Evolutionary conservation across 805 yeast species (phyloP).

Genomic region (Candida germanica): DNA sequence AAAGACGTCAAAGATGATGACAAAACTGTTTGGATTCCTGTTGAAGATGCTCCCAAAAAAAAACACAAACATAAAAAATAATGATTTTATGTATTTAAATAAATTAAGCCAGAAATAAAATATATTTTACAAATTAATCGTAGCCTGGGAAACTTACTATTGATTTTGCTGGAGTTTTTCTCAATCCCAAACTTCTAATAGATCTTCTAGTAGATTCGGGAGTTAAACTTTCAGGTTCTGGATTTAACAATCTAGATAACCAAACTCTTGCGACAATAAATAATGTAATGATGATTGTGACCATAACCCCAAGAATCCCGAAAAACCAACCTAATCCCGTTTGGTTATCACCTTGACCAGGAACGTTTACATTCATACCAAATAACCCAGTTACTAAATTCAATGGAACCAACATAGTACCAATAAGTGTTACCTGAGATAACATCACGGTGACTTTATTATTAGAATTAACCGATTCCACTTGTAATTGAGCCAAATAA

Average conservation of each 20-base stretch:
- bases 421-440: conserved; percentile 84
- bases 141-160: conserved; percentile 17
- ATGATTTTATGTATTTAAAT: neutral
- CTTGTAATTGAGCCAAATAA: conserved; percentile 90
- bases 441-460: conserved; percentile 82
- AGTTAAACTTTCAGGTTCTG: conserved; percentile 7
- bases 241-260: conserved; percentile 17
- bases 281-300: conserved; percentile 15
- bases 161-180: conserved; percentile 34
- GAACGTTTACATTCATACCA: conserved; percentile 92
- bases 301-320: conserved; percentile 30
- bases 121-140: conserved; percentile 1
- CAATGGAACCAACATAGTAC: conserved; percentile 87
- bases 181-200: conserved; percentile 25
- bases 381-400: conserved; percentile 87
- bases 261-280: conserved; percentile 20
- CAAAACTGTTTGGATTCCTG: conserved; percentile 30
- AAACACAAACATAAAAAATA: conserved; percentile 6
- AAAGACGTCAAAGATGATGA: conserved; percentile 34
- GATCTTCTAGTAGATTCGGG: conserved; percentile 19
- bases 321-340: conserved; percentile 23
- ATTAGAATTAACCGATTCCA: conserved; percentile 83
- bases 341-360: conserved; percentile 50
- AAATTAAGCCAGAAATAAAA: conserved; percentile 1
- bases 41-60: conserved; percentile 5